Conservation (phyloP, 75 land plant genomes). For the Sequoiadendron giganteum region DNA sequence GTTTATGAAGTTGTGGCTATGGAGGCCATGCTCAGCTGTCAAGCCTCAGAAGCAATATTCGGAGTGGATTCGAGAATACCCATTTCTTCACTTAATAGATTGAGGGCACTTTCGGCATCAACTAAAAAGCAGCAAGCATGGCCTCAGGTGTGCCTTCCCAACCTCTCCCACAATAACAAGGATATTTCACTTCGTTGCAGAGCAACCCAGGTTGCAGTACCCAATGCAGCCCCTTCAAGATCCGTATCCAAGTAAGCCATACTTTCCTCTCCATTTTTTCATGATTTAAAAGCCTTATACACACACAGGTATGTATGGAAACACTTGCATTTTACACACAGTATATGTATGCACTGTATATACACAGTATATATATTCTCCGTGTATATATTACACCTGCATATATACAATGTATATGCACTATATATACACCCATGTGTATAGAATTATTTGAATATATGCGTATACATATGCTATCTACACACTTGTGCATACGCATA, state of each 20-base stretch:
- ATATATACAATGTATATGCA: too few species aligned
- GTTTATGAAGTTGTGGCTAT: neutral
- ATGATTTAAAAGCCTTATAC: neutral
- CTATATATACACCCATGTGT: too few species aligned
- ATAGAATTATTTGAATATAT: too few species aligned
- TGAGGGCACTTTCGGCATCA: neutral
- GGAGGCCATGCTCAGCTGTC: neutral
- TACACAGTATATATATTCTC: too few species aligned
- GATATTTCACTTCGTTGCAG: neutral
- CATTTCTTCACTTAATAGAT: neutral
- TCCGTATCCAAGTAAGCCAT: neutral
- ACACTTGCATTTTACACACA: too few species aligned
- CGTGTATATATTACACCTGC: too few species aligned
- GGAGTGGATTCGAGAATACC: neutral
- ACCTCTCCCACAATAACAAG: neutral
- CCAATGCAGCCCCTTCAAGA: conserved; percentile 9
- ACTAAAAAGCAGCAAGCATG: neutral
- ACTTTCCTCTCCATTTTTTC: neutral
- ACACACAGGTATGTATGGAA: neutral
- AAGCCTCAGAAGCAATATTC: neutral
- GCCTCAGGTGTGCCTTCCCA: neutral
- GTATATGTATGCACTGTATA: too few species aligned
- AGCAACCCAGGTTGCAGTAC: conserved; percentile 12
- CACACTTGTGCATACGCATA: too few species aligned
- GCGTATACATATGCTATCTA: too few species aligned